Evolutionary conservation across 495 filamentous ascomycete species (phyloP), one percentile per base, ranked within the genome.

Genomic region (Glarea lozoyensis): DNA sequence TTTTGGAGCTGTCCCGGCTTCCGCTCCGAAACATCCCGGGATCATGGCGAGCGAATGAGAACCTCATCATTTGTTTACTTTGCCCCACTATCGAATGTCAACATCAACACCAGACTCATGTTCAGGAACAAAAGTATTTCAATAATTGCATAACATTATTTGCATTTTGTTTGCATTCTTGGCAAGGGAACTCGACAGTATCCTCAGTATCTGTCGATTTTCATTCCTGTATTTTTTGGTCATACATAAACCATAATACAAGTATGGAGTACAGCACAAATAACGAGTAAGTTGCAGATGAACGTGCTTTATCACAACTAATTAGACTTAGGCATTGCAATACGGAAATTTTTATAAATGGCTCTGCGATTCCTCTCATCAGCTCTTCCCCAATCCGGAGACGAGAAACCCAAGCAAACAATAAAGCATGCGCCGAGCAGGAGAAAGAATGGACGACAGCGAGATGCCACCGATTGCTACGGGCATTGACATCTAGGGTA

Each of bases 381-480:
- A n/a, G n/a, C 31, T 52, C 40, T 33, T 49, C 53, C 20, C 49
- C 53, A 6, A 34, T 52, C 1, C 48, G 45, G 22, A 21, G 49
- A 29, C 24, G 33, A 37, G 48, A 46, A n/a, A n/a, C n/a, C n/a
- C n/a, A n/a, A n/a, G n/a, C n/a, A n/a, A n/a, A n/a, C n/a, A n/a
- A n/a, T n/a, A n/a, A n/a, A n/a, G n/a, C n/a, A n/a, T 35, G 19
- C 5, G 36, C 22, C 1, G 49, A 56, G 22, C 24, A 40, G 5
- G 42, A 46, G n/a, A 54, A 63, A 34, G 61, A 66, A 21, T 79
- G 76, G 76, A 78, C 71, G 5, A 61, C 73, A 7, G 67, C 73
- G 13, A 54, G 73, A 44, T 80, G 76, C 37, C 64, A 73, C 40
- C 66, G 73, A 10, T 59, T 80, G 5, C 60, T 80, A 17, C 66